Percentiles rank a stretch among this genome's conserved stretches.
Evolutionary conservation across 371 early-diverging fungal genomes (phyloP).

Genomic region (Catenaria anguillulae): DNA sequence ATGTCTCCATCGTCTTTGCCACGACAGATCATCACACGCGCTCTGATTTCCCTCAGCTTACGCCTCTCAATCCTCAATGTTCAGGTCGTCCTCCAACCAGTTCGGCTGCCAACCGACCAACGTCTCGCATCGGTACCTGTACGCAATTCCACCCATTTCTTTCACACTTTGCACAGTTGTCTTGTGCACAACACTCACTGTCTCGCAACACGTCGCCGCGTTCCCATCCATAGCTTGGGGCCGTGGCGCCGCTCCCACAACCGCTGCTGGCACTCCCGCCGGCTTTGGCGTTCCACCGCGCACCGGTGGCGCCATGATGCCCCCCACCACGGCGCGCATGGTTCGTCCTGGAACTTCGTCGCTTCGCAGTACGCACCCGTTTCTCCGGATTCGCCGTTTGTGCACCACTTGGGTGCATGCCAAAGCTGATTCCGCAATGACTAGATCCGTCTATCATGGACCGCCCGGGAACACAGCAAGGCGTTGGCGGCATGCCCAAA

Average conservation of each 20-base stretch:
- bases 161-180: no score
- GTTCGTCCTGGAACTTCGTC: neutral
- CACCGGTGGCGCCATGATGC: neutral
- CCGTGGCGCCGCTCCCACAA: neutral
- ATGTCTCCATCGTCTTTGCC: no score
- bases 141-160: neutral
- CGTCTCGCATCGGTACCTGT: neutral
- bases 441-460: neutral
- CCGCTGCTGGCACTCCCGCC: neutral
- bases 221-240: slow-evolving; percentile 2
- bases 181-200: no score
- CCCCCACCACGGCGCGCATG: neutral
- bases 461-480: slow-evolving; percentile 4
- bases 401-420: no score
- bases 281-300: neutral
- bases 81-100: slow-evolving; percentile 1
- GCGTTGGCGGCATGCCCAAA: slow-evolving; percentile 3
- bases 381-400: neutral
- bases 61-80: no score
- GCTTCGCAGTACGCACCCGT: neutral
- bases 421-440: neutral
- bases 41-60: no score
- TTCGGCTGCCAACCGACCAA: neutral
- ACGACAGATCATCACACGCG: no score
- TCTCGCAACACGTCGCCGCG: no score